Evolutionary conservation across 352 stramenopile genomes (phyloP), one percentile per base, ranked within the genome.

Genomic region (Pythium monospermum): DNA sequence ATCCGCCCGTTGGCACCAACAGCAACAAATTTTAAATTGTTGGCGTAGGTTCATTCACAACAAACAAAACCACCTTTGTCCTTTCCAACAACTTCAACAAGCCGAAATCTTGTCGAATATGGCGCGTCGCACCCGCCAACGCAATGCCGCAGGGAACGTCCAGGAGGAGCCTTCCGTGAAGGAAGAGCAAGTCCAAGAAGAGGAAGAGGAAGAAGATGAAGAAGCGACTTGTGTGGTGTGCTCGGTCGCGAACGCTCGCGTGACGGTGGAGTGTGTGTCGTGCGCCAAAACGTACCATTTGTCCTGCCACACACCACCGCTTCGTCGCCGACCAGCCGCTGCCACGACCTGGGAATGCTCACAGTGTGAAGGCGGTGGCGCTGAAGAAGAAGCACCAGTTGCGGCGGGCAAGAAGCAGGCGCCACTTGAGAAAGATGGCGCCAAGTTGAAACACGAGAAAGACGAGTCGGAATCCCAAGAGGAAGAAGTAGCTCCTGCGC

Each of bases 251-350:
- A 70, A 65, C 53, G 45, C 69, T 30, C 71, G 71, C 33, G 71
- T 85, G 49, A 61, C 66, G 13, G 53, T 91, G 18, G 46, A 28
- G 16, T 91, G 80, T 48, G 52, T 57, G 1, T 22, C 15, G 15
- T 91, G 80, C 48, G 25, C 50, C 3, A 53, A 59, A 23, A 31
- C 53, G 12, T 86, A 73, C 57, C 80, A 91, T 31, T 49, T 91
- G 55, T 31, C 59, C 12, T 91, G 80, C 54, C 61, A 75, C n/a
- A 45, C 47, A 22, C 80, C 80, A 41, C 65, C 70, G 32, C 56
- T 85, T 33, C 68, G 66, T 38, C 74, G 75, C 1, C 71, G 73
- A 0, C 76, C 76, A 8, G 53, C 50, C 44, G 39, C 67, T 30
- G 62, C 40, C 16, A 59, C 68, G 26, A 49, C 47, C 1, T 88